Conservation (phyloP, 1,139 yeast genomes). For the Lodderomyces oxycetoniae region DNA sequence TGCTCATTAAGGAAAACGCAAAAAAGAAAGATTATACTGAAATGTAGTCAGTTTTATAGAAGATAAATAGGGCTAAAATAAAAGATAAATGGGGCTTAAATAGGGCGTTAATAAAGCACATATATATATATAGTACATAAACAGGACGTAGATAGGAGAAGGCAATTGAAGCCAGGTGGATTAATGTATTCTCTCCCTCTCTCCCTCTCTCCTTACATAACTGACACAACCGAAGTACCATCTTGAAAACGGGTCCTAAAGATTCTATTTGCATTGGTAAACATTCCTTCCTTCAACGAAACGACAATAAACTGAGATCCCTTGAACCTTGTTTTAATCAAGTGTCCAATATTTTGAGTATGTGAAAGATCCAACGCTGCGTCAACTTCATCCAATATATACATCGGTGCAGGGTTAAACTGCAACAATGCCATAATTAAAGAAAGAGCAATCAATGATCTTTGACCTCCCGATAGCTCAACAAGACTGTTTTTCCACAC, state of each 20-base stretch:
- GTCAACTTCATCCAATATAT: slow-evolving; percentile 93
- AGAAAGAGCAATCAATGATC: slow-evolving; percentile 89
- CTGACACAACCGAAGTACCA: slow-evolving; percentile 89
- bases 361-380: slow-evolving; percentile 97
- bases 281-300: slow-evolving; percentile 96
- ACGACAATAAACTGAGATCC: slow-evolving; percentile 97
- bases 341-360: slow-evolving; percentile 95
- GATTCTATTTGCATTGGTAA: slow-evolving; percentile 91
- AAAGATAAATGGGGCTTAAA: no score
- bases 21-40: no score
- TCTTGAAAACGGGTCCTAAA: slow-evolving; percentile 93
- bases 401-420: slow-evolving; percentile 98
- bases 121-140: no score
- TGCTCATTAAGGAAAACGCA: no score
- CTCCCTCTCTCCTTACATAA: no score
- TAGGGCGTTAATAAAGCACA: no score
- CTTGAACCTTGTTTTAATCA: slow-evolving; percentile 89
- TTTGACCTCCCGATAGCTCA: slow-evolving; percentile 95
- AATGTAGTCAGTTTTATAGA: no score
- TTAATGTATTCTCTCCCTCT: no score
- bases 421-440: slow-evolving; percentile 85
- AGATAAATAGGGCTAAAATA: no score
- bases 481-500: slow-evolving; percentile 96
- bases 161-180: no score
- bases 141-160: no score